A percentile compares a stretch with the other conserved stretches of the same genome.
phyloP scores from a whole-genome alignment of 805 yeast genomes.

The Ogataea dorogensis region DNA sequence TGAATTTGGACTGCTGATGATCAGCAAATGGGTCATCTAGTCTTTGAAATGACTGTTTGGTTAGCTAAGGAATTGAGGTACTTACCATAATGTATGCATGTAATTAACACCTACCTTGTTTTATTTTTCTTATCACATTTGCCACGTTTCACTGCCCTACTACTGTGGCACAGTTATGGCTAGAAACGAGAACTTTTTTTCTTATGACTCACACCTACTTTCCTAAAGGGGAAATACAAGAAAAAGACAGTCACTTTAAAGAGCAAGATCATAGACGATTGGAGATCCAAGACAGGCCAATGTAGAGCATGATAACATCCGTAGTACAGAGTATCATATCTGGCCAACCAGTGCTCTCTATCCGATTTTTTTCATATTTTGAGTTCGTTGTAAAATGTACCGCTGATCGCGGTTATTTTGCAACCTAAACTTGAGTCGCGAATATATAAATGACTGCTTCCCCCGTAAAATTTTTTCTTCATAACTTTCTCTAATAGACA shows the following conservation, averaged over 20 bases:
- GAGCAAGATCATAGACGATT: too few relatives aligned
- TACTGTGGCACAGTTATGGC: slow-evolving; percentile 1
- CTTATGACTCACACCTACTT: slow-evolving; percentile 6
- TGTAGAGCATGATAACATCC: too few relatives aligned
- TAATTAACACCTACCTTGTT: slow-evolving; percentile 10
- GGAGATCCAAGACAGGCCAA: too few relatives aligned
- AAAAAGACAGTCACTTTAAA: not conserved
- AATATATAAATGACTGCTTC: slow-evolving; percentile 4
- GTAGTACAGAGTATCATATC: too few relatives aligned
- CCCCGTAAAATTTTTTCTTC: slow-evolving; percentile 4
- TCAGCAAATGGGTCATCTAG: slow-evolving; percentile 4
- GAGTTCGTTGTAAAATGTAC: not conserved
- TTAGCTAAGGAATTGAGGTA: not conserved
- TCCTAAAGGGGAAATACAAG: slow-evolving; percentile 5
- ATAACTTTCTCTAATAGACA: slow-evolving; percentile 7
- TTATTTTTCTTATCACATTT: slow-evolving; percentile 2
- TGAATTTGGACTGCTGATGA: not conserved
- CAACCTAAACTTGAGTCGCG: not conserved
- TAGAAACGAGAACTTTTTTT: not conserved
- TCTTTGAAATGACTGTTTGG: slow-evolving; percentile 2
- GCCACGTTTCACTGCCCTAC: slow-evolving; percentile 4
- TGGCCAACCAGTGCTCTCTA: too few relatives aligned
- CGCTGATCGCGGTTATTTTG: slow-evolving; percentile 4
- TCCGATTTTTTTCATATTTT: not conserved
- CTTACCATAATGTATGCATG: slow-evolving; percentile 5